Conservation (phyloP, 2,329 filamentous ascomycete species). For the Clonostachys sp. region DNA sequence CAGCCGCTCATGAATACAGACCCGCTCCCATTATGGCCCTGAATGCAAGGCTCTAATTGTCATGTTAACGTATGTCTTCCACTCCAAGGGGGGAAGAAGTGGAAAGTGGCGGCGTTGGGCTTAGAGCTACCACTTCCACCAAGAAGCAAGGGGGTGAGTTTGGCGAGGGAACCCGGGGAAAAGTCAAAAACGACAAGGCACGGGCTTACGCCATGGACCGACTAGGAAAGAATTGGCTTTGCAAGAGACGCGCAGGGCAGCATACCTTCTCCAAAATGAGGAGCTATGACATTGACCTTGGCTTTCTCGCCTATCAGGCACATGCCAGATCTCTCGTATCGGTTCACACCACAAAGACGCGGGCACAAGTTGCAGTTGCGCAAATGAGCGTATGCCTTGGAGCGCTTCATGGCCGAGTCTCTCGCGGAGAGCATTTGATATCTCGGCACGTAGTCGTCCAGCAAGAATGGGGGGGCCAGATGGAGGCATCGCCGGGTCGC, state of each 20-base stretch:
- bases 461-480: constrained; percentile 61
- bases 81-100: constrained; percentile 6
- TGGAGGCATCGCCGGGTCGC: constrained; percentile 30
- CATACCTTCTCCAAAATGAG: constrained; percentile 74
- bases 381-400: constrained; percentile 69
- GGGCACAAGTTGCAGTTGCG: constrained; percentile 79
- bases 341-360: constrained; percentile 71
- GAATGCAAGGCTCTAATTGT: constrained; percentile 66
- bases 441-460: constrained; percentile 69
- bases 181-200: no score
- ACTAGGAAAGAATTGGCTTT: no score
- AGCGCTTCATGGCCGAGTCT: constrained; percentile 70
- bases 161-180: no score
- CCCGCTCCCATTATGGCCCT: constrained; percentile 76
- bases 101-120: no score
- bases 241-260: constrained; percentile 2
- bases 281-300: constrained; percentile 80
- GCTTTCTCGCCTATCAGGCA: constrained; percentile 73
- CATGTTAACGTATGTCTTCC: not conserved
- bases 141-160: no score
- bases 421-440: constrained; percentile 65
- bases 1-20: constrained; percentile 77
- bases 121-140: no score
- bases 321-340: constrained; percentile 73
- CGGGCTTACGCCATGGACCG: no score